Evolutionary conservation across 495 filamentous ascomycete genomes (phyloP).

Genomic region (Penicillium pulvis): DNA sequence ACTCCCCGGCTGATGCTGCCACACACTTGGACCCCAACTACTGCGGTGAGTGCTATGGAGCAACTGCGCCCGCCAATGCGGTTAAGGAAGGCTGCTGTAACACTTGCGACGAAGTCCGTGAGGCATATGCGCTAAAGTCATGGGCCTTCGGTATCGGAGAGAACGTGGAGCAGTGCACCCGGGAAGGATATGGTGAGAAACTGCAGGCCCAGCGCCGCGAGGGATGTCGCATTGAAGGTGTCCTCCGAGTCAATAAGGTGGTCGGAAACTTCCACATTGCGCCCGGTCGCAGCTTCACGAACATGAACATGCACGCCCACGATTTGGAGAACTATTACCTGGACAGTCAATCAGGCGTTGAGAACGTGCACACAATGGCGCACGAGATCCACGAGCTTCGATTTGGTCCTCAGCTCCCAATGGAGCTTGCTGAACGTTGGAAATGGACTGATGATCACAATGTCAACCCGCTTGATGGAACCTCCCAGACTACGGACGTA

Average conservation of each 20-base stretch:
- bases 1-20: constrained; percentile 65
- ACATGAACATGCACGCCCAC: constrained; percentile 94
- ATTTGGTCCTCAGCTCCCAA: constrained; percentile 90
- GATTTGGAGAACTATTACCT: constrained; percentile 93
- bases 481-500: constrained; percentile 74
- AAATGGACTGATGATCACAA: constrained; percentile 92
- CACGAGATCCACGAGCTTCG: constrained; percentile 89
- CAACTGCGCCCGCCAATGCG: constrained; percentile 66
- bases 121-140: constrained; percentile 82
- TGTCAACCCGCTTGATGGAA: constrained; percentile 86
- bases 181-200: constrained; percentile 88
- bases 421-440: constrained; percentile 63
- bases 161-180: constrained; percentile 91
- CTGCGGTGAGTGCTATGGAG: constrained; percentile 93
- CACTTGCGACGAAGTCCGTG: constrained; percentile 93
- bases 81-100: constrained; percentile 85
- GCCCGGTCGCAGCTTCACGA: constrained; percentile 90
- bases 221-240: constrained; percentile 93
- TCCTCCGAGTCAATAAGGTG: constrained; percentile 94
- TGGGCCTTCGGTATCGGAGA: constrained; percentile 95
- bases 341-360: constrained; percentile 40
- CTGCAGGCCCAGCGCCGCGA: constrained; percentile 85
- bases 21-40: constrained; percentile 86
- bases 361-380: constrained; percentile 78
- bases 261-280: constrained; percentile 99